phyloP scores from a whole-genome alignment of 2,329 filamentous ascomycete genomes.

The Phoma sp. region DNA sequence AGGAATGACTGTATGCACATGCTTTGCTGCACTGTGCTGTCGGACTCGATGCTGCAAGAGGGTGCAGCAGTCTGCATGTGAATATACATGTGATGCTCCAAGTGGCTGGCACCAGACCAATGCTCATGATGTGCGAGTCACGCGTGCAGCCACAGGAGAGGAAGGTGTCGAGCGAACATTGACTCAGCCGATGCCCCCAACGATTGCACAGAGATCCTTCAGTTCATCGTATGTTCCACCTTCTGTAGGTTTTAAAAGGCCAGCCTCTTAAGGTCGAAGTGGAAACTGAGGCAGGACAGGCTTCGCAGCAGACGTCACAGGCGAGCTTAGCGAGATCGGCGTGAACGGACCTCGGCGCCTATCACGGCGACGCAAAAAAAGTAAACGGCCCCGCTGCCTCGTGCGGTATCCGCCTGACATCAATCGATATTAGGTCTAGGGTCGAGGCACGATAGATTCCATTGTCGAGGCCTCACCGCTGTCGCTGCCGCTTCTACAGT shows the following conservation, averaged over 20 bases:
- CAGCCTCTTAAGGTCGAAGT: neutral
- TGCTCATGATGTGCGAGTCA: conserved; percentile 7
- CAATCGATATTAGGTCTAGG: neutral
- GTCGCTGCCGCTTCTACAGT: neutral
- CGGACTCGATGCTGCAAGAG: neutral
- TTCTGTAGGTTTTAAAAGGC: too few species aligned
- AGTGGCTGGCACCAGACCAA: conserved; percentile 8
- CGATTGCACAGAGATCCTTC: neutral
- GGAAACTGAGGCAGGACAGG: neutral
- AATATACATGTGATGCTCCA: conserved; percentile 13
- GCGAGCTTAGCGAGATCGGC: conserved; percentile 14
- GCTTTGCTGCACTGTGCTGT: neutral
- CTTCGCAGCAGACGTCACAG: conserved; percentile 6
- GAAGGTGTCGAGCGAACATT: neutral
- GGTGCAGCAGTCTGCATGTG: conserved; percentile 11
- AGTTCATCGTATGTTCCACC: neutral
- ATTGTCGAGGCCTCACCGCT: conserved; percentile 9
- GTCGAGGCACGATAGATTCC: neutral
- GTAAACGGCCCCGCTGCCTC: conserved; percentile 10
- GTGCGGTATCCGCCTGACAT: conserved; percentile 5
- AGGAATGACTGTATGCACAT: neutral
- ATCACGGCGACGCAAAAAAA: conserved; percentile 14
- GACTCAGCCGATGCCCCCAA: neutral
- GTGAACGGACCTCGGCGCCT: conserved; percentile 13
- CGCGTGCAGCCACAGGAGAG: conserved; percentile 5